These are phyloP conservation scores for Nemania sp. DNA, from an alignment of 2,329 filamentous ascomycete species.

Conservation along the genomic window DNA sequence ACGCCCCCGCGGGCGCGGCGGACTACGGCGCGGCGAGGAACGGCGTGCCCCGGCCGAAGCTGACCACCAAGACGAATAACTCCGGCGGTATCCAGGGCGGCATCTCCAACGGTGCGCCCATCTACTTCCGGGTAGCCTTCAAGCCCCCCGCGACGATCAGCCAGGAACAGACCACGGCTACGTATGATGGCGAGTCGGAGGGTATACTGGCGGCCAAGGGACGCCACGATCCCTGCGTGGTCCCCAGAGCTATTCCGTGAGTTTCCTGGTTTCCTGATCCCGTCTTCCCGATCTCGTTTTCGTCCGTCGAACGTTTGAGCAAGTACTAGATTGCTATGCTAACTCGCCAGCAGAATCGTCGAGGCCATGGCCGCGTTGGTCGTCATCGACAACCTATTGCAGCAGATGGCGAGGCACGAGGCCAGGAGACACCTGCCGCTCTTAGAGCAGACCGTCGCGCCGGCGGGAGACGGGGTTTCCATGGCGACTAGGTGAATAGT, in stretches of 20 bases:
- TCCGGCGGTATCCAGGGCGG: constrained; percentile 94
- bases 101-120: constrained; percentile 88
- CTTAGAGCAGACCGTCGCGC: constrained; percentile 41
- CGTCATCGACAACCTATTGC: constrained; percentile 83
- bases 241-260: background rate
- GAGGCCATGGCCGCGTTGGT: constrained; percentile 91
- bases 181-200: constrained; percentile 71
- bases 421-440: constrained; percentile 52
- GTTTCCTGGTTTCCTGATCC: no score
- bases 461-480: constrained; percentile 40
- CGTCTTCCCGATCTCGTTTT: no score
- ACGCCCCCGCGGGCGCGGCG: no score
- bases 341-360: constrained; percentile 69
- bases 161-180: constrained; percentile 81
- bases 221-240: constrained; percentile 63
- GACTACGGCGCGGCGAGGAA: no score
- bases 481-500: constrained; percentile 20
- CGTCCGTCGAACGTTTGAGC: no score
- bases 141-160: constrained; percentile 78
- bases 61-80: constrained; percentile 92
- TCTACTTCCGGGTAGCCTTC: constrained; percentile 95
- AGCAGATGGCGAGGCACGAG: constrained; percentile 69
- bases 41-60: constrained; percentile 58
- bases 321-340: no score
- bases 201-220: constrained; percentile 90